phyloP scores from a whole-genome alignment of 169 alveolate species.

The Plasmodium berghei region DNA sequence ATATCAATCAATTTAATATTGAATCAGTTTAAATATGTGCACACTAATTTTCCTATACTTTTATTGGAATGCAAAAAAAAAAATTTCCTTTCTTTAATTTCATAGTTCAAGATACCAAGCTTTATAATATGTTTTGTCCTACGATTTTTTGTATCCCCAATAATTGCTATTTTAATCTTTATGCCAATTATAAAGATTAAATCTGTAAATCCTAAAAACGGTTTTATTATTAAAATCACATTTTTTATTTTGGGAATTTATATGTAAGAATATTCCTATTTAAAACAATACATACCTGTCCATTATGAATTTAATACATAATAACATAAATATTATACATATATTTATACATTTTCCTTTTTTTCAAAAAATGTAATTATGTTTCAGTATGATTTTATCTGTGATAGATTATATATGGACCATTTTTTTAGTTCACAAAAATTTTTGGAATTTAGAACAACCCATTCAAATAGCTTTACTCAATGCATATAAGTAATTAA shows the following conservation, averaged over 20 bases:
- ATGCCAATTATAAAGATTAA: neutral
- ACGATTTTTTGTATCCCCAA: neutral
- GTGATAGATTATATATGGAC: constrained; percentile 69
- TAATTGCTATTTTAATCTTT: neutral
- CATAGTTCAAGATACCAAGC: neutral
- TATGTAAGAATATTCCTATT: neutral
- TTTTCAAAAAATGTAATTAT: too few relatives aligned
- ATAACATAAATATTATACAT: neutral
- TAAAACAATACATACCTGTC: neutral
- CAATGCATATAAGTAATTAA: constrained; percentile 20
- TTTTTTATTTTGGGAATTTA: neutral
- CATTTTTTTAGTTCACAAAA: constrained; percentile 35
- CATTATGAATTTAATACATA: neutral
- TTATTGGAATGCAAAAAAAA: too few relatives aligned
- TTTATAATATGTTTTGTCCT: neutral
- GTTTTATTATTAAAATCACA: neutral
- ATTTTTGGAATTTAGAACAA: constrained; percentile 39
- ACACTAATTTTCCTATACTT: too few relatives aligned
- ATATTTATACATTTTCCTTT: neutral
- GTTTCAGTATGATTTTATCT: constrained; percentile 17
- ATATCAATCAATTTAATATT: neutral
- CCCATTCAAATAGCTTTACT: neutral
- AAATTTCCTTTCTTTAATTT: neutral
- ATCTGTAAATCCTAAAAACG: neutral
- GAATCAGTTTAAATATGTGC: neutral